Base-by-base conservation (phyloP, 495 filamentous ascomycete species). In the Daldinia concentrica region DNA sequence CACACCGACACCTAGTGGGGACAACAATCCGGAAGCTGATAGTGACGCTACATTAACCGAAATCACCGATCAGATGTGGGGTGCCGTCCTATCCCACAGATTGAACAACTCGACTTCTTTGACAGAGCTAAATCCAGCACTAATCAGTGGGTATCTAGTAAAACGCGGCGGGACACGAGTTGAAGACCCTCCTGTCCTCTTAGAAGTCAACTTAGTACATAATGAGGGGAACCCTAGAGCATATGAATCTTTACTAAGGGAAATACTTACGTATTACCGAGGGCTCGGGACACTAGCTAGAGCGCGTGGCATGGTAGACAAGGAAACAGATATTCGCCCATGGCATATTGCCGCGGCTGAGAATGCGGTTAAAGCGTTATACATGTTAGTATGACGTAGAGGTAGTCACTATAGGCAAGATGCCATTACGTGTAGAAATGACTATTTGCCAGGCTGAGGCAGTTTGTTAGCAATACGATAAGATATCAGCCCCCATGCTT, bases 311-410 rank as follows among this genome's bases (percentile, higher is more conserved):
- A 83, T 91, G 48, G 83, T 88, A 57, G 87, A 89, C 52, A 82
- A 83, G 19, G 88, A 88, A 52, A 80, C 77, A 26, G 89, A 90
- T 64, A 85, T 90, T 0, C 76, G 94, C 70, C 94, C 94, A 24
- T 95, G 92, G 91, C 94, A 98, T 85, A 84, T 98, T 67, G 91
- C 88, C 27, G 91, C 88, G n/a, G 93, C 90, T 32, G 84, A 90
- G 72, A 90, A 90, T 78, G 91, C 83, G 2, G 86, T 85, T 5
- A 82, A 85, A 71, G 88, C 80, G 37, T 73, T 92, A 64, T 85
- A 86, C 68, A 77, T 83, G 73, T 62, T 88, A 61, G 86, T 88
- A 85, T 88, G 71, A 83, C 51, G n/a, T 22, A 37, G 17, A 37
- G 17, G 24, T 4, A 54, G 19, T 43, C 36, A 34, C 11, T 48